Evolutionary conservation across 805 yeast species (phyloP).

Genomic region (Teunomyces atbi): DNA sequence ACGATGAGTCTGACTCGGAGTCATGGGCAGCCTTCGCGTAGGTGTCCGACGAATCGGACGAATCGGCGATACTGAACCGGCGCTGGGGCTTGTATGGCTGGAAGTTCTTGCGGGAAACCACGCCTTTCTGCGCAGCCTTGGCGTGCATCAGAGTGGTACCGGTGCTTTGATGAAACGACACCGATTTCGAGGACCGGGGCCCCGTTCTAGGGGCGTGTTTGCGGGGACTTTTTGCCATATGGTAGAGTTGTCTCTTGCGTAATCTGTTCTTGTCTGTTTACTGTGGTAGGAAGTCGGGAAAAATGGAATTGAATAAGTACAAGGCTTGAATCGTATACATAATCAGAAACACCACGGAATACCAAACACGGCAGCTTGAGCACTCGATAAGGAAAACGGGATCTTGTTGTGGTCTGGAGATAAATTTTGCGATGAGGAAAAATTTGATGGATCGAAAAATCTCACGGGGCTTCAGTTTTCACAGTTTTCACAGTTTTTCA

Average conservation of each 20-base stretch:
- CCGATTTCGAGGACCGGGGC: slow-evolving; percentile 8
- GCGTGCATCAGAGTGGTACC: background rate
- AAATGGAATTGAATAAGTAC: background rate
- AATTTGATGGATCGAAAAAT: background rate
- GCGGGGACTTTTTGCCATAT: slow-evolving; percentile 36
- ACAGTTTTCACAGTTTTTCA: no score
- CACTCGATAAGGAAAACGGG: no score
- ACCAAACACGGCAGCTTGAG: background rate
- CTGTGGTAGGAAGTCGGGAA: slow-evolving; percentile 1
- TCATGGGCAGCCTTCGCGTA: slow-evolving; percentile 8
- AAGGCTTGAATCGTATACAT: slow-evolving; percentile 4
- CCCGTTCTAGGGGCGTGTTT: slow-evolving; percentile 8
- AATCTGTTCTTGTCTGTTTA: background rate
- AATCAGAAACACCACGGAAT: background rate
- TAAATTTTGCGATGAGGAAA: slow-evolving; percentile 6
- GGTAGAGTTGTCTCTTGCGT: background rate
- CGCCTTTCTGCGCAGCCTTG: slow-evolving; percentile 5
- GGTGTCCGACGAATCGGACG: slow-evolving; percentile 29
- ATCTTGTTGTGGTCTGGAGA: background rate
- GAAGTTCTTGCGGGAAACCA: slow-evolving; percentile 29
- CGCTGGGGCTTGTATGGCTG: slow-evolving; percentile 17
- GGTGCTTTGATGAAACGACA: background rate
- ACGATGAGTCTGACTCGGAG: slow-evolving; percentile 37
- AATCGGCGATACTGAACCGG: slow-evolving; percentile 36
- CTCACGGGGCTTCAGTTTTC: no score